Base-by-base conservation (phyloP, 306 rosid species). In the Quercus dentata region DNA sequence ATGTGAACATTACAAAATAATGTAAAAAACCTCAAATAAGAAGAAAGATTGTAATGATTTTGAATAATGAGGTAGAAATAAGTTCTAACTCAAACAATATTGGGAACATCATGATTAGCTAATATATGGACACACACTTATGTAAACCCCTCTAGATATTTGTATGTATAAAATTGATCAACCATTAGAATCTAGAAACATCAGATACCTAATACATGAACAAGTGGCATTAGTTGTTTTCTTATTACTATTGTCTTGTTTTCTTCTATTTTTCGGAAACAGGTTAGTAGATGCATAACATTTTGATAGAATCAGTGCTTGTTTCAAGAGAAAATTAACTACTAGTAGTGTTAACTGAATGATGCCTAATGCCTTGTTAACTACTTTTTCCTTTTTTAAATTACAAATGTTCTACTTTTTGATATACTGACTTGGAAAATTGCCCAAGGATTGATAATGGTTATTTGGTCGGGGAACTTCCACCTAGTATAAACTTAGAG, bases 391-490 rank as follows among this genome's bases (percentile, higher is more conserved):
- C 13, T 20, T 28, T 9, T 33, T 18, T 6, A 9, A 5, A 27
- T 25, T 62, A 12, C 28, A 10, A 25, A 5, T 23, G 12, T 46
- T 23, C 35, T 58, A 20, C 64, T 57, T 57, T 23, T 23, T 57
- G 4, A 19, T 46, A 27, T 31, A 7, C 15, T 3, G 3, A 20
- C 21, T 76, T 70, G 20, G 19, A 17, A n/a, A 59, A 13, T 33
- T 33, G 3, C 72, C 54, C 13, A 2, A 23, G 78, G 72, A 72
- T 74, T 71, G 58, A 68, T 64, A 52, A 61, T 75, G 31, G 33
- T 79, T 68, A 57, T 69, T 15, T 9, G 83, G 87, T 82, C 17
- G 99, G 99, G 84, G 74, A 88, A 87, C 78, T 94, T 86, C 95
- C 97, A 31, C 69, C 68, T 1, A 59, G 80, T 55, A 2, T 18